Evolutionary conservation across 1,139 yeast species (phyloP).

Genomic region (Candida sojae): DNA sequence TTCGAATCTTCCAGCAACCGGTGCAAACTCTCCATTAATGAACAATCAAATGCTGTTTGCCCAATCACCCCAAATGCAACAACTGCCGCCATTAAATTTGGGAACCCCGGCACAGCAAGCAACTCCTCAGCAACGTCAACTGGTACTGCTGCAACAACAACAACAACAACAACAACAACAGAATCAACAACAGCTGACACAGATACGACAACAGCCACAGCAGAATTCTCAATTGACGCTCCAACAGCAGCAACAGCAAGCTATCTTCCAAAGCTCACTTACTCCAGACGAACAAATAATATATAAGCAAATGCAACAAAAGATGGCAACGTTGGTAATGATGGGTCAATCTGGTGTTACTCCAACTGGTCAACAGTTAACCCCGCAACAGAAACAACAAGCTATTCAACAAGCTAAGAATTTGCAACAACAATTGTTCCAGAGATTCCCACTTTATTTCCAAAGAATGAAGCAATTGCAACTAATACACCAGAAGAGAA

Average conservation of each 20-base stretch:
- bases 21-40: conserved; percentile 13
- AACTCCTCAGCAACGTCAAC: conserved; percentile 5
- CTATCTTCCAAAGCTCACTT: conserved; percentile 44
- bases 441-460: conserved; percentile 46
- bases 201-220: conserved; percentile 15
- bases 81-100: conserved; percentile 7
- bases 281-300: conserved; percentile 47
- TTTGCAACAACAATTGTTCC: conserved; percentile 45
- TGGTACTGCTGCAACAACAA: conserved; percentile 11
- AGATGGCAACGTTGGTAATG: conserved; percentile 43
- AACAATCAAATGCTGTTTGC: conserved; percentile 10
- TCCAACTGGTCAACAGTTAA: conserved; percentile 44
- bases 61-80: conserved; percentile 12
- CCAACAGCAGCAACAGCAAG: conserved; percentile 49
- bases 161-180: conserved; percentile 16
- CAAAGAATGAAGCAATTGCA: conserved; percentile 46
- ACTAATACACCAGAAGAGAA: conserved; percentile 31
- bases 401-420: conserved; percentile 47
- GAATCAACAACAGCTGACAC: conserved; percentile 13
- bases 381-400: conserved; percentile 48
- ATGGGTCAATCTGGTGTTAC: conserved; percentile 51
- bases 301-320: conserved; percentile 43
- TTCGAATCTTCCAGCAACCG: conserved; percentile 4
- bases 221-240: conserved; percentile 19
- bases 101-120: conserved; percentile 7